phyloP scores from a whole-genome alignment of 306 rosid genomes.

The Canavalia gladiata region DNA sequence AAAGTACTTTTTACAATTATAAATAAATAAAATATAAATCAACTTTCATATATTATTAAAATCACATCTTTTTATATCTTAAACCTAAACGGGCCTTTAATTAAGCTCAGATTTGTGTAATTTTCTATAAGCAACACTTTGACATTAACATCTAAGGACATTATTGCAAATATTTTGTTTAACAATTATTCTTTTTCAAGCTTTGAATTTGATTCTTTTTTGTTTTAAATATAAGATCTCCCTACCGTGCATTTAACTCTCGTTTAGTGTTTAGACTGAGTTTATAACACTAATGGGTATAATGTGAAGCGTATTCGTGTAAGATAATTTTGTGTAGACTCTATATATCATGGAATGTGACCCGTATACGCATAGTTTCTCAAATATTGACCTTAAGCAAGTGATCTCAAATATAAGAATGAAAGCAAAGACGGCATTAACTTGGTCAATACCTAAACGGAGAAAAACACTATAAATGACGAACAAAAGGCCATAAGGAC shows the following conservation, averaged over 20 bases:
- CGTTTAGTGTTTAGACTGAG: background rate
- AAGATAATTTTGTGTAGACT: background rate
- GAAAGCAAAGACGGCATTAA: slow-evolving; percentile 48
- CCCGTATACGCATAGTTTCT: slow-evolving; percentile 53
- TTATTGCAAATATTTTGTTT: background rate
- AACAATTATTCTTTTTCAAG: background rate
- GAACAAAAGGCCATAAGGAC: slow-evolving; percentile 46
- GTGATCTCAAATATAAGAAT: slow-evolving; percentile 47
- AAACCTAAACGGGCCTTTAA: background rate
- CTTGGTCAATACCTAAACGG: slow-evolving; percentile 83
- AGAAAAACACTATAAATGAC: slow-evolving; percentile 52
- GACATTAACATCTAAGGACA: background rate
- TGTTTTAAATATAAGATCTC: background rate
- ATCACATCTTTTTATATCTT: too few species aligned
- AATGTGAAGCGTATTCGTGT: slow-evolving; percentile 35
- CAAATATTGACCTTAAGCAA: slow-evolving; percentile 55
- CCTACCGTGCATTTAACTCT: slow-evolving; percentile 5
- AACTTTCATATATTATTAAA: too few species aligned
- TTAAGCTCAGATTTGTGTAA: background rate
- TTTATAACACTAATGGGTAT: background rate
- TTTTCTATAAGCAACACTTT: background rate
- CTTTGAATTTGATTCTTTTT: background rate
- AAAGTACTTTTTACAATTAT: too few species aligned
- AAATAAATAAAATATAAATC: too few species aligned
- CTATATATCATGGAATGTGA: slow-evolving; percentile 54